Percentiles rank a stretch among this genome's conserved stretches.
Conservation (phyloP, 1,139 yeast species). For the Yamadazyma taylorii region DNA sequence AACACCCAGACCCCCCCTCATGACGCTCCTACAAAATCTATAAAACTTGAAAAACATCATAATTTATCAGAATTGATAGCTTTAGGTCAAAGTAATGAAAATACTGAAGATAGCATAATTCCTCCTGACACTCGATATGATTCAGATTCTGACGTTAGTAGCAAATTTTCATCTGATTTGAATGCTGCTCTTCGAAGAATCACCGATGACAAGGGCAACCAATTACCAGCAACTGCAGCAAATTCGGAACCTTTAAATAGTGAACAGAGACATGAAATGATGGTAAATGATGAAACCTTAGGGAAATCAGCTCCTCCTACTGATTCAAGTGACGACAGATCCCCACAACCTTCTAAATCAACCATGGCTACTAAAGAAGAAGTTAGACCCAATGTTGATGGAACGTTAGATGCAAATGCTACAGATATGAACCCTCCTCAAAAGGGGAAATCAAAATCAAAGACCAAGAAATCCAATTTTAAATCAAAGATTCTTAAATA, state of each 20-base stretch:
- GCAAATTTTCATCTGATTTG: conserved; percentile 17
- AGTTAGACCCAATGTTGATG: neutral
- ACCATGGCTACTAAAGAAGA: conserved; percentile 12
- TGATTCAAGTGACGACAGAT: conserved; percentile 13
- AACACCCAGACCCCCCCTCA: too few species aligned
- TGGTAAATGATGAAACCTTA: conserved; percentile 2
- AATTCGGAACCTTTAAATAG: too few species aligned
- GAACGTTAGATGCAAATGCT: conserved; percentile 3
- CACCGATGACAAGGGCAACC: conserved; percentile 9
- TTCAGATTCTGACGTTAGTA: conserved; percentile 15
- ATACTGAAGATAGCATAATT: conserved; percentile 11
- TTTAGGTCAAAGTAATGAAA: conserved; percentile 11
- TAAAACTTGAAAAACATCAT: conserved; percentile 7
- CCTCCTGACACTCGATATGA: conserved; percentile 14
- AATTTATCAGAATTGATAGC: conserved; percentile 15
- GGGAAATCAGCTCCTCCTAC: conserved; percentile 9
- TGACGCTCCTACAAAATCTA: neutral
- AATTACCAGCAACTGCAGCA: neutral
- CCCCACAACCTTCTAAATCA: conserved; percentile 15
- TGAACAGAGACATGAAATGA: neutral
- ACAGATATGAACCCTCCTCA: conserved; percentile 1
- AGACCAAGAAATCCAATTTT: conserved; percentile 23
- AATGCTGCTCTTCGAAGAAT: conserved; percentile 17
- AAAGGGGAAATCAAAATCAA: conserved; percentile 14
- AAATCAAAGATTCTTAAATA: conserved; percentile 36